Base-by-base conservation (phyloP, 2,329 filamentous ascomycete genomes). In the Hypomyces perniciosus region DNA sequence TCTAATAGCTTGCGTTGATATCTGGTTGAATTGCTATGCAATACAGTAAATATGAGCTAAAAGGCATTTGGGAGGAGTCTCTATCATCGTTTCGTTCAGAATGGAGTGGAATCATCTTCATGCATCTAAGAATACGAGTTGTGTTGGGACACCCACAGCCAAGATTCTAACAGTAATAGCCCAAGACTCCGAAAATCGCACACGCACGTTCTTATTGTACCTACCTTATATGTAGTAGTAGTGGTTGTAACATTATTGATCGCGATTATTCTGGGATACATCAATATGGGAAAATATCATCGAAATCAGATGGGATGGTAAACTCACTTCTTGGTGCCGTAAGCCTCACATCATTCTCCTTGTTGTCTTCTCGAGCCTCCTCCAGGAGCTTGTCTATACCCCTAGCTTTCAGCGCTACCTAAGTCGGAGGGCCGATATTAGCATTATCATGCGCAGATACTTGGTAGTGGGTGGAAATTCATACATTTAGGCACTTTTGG, bases 331-430 rank as follows among this genome's bases (percentile, higher is more conserved):
- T 74, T 34, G 68, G 65, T n/a, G 67, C 66, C 51, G 74, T 64
- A 20, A 73, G 62, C 37, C 68, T 68, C 8, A 82, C 74, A 65
- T 97, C 92, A 56, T 89, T 93, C 59, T 97, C 93, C 62, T 84
- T 88, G 61, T 89, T 91, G 63, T 91, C 88, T 59, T 93, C 90
- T 54, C 91, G 79, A 13, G 92, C 92, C 61, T 97, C 93, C 6
- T 91, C 88, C 8, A 99, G 75, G 76, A 97, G 88, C 61, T 86
- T 88, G 68, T 97, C 90, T 65, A 99, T 95, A 51, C 93, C 93
- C 61, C 87, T 82, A 51, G 90, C 84, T 69, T 93, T 95, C 45
- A 99, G 76, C 3, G 86, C 90, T 72, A 83, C 85, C 91, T 96
- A 44, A 6, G 38, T 54, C 20, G 34, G 41, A 20, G 10, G 12